Conservation (phyloP, 805 yeast genomes). For the Maudiozyma pseudohumilis region DNA sequence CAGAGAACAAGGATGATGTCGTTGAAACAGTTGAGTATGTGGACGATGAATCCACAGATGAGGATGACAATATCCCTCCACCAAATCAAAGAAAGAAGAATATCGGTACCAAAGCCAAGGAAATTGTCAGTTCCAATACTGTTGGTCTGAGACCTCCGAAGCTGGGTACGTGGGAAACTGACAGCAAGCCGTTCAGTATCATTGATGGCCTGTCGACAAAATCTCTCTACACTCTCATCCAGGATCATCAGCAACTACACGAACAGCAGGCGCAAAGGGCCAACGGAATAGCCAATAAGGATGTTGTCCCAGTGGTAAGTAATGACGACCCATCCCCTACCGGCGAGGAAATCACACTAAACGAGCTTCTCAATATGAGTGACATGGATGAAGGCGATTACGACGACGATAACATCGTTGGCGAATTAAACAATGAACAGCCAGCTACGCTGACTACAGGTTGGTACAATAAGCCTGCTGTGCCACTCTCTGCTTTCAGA, state of each 20-base stretch:
- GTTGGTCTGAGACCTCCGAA: conserved; percentile 86
- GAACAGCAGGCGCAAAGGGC: conserved; percentile 19
- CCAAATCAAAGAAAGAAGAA: conserved; percentile 43
- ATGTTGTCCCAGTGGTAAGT: background rate
- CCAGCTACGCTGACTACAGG: conserved; percentile 30
- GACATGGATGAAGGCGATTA: conserved; percentile 71
- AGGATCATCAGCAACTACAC: conserved; percentile 23
- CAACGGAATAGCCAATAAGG: conserved; percentile 4
- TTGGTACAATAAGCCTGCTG: conserved; percentile 36
- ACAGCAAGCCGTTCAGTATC: conserved; percentile 79
- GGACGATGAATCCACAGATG: conserved; percentile 91
- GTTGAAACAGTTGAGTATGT: conserved; percentile 31
- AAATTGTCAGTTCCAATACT: conserved; percentile 78
- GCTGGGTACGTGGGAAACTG: conserved; percentile 84
- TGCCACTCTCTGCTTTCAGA: conserved; percentile 86
- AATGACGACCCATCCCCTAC: background rate
- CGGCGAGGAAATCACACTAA: conserved; percentile 42
- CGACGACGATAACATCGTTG: conserved; percentile 34
- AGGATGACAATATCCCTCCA: conserved; percentile 74
- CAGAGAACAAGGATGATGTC: conserved; percentile 23
- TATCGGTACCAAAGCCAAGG: conserved; percentile 77
- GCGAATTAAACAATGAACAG: conserved; percentile 25
- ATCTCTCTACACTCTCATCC: conserved; percentile 49
- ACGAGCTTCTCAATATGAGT: conserved; percentile 80
- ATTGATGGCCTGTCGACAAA: conserved; percentile 92